Percentiles rank a stretch among this genome's conserved stretches.
Conservation (phyloP, 352 stramenopile species). For the Aphanomyces euteiches region DNA sequence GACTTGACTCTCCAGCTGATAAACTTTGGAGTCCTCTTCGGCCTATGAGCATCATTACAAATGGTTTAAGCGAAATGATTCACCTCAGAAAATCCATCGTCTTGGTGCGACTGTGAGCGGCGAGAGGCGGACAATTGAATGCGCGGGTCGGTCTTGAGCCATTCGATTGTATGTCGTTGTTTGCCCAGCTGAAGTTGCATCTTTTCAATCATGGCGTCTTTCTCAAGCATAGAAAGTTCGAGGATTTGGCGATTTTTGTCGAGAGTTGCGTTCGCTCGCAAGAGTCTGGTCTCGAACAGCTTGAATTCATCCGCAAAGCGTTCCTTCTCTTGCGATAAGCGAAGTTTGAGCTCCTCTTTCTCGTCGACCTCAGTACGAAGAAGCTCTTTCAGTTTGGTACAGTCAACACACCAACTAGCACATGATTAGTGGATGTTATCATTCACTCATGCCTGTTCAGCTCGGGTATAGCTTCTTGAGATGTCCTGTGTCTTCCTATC, state of each 20-base stretch:
- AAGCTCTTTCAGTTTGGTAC: constrained; percentile 1
- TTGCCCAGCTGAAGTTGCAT: constrained; percentile 10
- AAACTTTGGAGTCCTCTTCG: not conserved
- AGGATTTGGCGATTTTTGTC: constrained; percentile 12
- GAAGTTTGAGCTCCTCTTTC: not conserved
- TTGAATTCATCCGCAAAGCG: constrained; percentile 6
- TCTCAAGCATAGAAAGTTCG: constrained; percentile 3
- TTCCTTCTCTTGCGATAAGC: constrained; percentile 1
- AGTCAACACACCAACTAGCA: not conserved
- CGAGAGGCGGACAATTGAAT: not conserved
- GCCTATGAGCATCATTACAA: no score
- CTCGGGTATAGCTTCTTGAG: no score
- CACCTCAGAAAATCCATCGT: not conserved
- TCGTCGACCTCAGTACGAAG: not conserved
- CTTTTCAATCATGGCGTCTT: constrained; percentile 14
- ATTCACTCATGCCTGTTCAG: no score
- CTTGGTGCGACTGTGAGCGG: no score
- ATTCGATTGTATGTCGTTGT: constrained; percentile 15
- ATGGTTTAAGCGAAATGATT: not conserved
- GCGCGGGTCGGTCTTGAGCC: not conserved
- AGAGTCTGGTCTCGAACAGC: constrained; percentile 4
- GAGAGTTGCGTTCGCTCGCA: constrained; percentile 10
- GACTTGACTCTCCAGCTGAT: not conserved
- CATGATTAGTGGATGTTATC: no score
- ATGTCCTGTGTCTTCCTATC: no score